These are phyloP conservation scores for Stachybotrys chlorohalonatus DNA, from an alignment of 2,329 filamentous ascomycete species.

Conservation along the genomic window DNA sequence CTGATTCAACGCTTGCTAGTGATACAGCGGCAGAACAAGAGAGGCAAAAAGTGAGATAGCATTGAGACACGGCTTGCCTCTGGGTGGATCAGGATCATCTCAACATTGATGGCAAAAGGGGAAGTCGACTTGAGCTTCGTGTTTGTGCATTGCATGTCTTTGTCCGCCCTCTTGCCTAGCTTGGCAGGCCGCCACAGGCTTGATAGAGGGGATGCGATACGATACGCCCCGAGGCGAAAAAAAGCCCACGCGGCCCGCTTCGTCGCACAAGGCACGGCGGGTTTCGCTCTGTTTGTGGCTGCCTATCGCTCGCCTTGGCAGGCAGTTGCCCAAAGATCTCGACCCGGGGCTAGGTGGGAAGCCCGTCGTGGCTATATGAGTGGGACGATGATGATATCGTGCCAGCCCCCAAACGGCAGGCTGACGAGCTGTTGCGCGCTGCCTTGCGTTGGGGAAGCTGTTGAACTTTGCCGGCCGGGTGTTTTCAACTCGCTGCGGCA, in stretches of 20 bases:
- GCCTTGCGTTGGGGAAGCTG: too few relatives aligned
- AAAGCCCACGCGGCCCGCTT: neutral
- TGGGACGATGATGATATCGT: too few relatives aligned
- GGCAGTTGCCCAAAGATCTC: too few relatives aligned
- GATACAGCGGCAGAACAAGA: neutral
- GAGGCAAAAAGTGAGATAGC: neutral
- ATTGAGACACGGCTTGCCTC: neutral
- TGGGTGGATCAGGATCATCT: neutral
- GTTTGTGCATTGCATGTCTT: neutral
- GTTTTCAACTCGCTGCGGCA: too few relatives aligned
- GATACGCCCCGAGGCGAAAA: neutral
- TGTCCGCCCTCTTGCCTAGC: neutral
- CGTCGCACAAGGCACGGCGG: neutral
- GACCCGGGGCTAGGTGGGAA: too few relatives aligned
- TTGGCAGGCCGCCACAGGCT: neutral
- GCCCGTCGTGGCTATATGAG: too few relatives aligned
- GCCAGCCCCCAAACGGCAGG: too few relatives aligned
- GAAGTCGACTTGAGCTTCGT: neutral
- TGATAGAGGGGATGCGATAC: neutral
- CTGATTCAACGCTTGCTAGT: neutral
- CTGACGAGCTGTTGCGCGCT: too few relatives aligned
- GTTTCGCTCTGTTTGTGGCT: too few relatives aligned
- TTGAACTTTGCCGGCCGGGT: too few relatives aligned
- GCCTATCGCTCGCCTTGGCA: too few relatives aligned
- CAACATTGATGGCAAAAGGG: neutral